These are phyloP conservation scores for Cercospora sesami DNA, from an alignment of 2,329 filamentous ascomycete species.

Conservation along the genomic window DNA sequence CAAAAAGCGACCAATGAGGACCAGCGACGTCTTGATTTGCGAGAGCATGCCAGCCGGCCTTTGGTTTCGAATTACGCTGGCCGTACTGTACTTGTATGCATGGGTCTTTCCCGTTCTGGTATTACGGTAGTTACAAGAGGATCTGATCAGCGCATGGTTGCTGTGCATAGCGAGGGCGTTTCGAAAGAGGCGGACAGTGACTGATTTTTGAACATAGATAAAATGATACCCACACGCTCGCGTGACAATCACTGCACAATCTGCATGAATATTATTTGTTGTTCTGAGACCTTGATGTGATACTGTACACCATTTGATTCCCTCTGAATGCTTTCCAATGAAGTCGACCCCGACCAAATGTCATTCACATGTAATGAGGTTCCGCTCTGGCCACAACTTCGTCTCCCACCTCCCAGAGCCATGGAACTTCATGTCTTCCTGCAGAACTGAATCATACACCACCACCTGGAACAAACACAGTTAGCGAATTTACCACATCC, in stretches of 20 bases:
- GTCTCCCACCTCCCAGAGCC: not conserved
- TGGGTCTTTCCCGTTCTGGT: not conserved
- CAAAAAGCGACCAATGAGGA: not conserved
- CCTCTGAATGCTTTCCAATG: no score
- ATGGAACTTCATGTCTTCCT: not conserved
- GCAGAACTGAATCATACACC: not conserved
- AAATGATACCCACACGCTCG: slow-evolving; percentile 12
- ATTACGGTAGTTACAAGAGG: not conserved
- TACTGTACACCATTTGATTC: not conserved
- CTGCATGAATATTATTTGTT: not conserved
- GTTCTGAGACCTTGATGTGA: not conserved
- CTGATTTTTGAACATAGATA: slow-evolving; percentile 7
- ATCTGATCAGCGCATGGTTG: not conserved
- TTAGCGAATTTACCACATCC: not conserved
- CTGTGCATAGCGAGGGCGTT: not conserved
- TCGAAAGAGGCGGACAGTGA: not conserved
- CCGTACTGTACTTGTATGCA: not conserved
- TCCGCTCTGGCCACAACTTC: not conserved
- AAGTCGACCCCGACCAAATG: not conserved
- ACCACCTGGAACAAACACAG: not conserved
- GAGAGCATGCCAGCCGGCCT: not conserved
- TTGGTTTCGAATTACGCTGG: not conserved
- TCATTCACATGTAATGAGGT: not conserved
- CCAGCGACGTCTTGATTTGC: not conserved
- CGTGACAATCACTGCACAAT: not conserved